Base-by-base conservation (phyloP, 495 filamentous ascomycete genomes). In the Collariella sp. region DNA sequence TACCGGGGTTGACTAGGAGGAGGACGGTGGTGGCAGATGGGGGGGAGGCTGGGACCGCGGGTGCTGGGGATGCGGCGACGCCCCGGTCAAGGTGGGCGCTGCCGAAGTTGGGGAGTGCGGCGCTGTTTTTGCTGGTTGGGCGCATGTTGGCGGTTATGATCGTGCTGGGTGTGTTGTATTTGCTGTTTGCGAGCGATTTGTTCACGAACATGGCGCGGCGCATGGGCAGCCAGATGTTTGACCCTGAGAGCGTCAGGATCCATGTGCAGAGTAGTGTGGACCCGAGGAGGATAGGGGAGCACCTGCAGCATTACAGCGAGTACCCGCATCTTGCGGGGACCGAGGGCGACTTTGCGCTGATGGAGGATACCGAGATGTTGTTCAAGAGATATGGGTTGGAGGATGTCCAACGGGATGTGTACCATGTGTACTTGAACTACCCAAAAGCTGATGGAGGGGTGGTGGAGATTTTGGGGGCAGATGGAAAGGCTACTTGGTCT, bases 371-470 rank as follows among this genome's bases (percentile, higher is more conserved):
- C 49, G 79, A 91, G 68, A 79, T 79, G 53, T 69, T 82, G 57
- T 95, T 94, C 65, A 70, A 68, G 58, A 78, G 71, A 29, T 83
- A 83, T 52, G 79, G 79, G 9, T 72, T 97, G 58, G 89, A 96
- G 56, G 70, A 79, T 40, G 82, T 95, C 24, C 65, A 73, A 36
- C 74, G 85, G 58, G 86, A 95, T 55, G 75, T 83, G 55, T 95
- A 88, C 67, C 76, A 86, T 59, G 90, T 94, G 3, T 97, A 96
- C 66, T 67, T 97, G 56, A 96, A 97, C 70, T 97, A 94, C 59
- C 91, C 93, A 7, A 87, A 79, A 60, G 63, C 72, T 2, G 84
- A 77, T 46, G 91, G 89, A 3, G 75, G 93, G 59, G 82, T 83
- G 62, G 84, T 99, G 52, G 82, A 88, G 44, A 88, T 97, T 48